phyloP scores from a whole-genome alignment of 768 basidiomycete genomes.

The Panellus pusillus region DNA sequence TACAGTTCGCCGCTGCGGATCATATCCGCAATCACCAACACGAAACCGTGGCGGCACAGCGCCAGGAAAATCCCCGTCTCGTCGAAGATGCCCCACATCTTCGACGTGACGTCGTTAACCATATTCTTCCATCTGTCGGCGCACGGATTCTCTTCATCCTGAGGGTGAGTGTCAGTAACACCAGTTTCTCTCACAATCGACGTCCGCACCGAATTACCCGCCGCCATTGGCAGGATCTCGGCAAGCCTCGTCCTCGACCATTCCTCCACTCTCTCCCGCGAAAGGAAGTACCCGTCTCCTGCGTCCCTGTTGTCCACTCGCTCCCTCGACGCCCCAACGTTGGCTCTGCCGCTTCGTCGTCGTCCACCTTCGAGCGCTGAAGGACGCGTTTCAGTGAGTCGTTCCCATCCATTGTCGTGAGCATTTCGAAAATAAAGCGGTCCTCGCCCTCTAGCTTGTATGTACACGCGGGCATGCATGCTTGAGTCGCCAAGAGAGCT shows the following conservation, averaged over 20 bases:
- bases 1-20: no score
- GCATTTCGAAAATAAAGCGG: conserved; percentile 22
- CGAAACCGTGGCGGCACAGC: no score
- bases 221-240: neutral
- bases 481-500: conserved; percentile 30
- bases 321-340: conserved; percentile 24
- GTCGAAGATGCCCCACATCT: no score
- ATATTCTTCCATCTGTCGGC: no score
- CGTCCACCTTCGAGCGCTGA: neutral
- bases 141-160: conserved; percentile 1
- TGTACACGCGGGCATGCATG: conserved; percentile 38
- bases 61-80: no score
- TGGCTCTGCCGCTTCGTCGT: conserved; percentile 21
- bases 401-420: conserved; percentile 35
- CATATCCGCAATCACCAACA: no score
- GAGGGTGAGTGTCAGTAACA: neutral
- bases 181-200: neutral
- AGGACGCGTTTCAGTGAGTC: conserved; percentile 32
- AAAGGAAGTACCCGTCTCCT: neutral
- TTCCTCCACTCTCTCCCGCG: neutral
- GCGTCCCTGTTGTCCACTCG: conserved; percentile 1
- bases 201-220: neutral
- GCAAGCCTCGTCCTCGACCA: conserved; percentile 8
- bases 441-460: conserved; percentile 36
- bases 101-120: no score